These are phyloP conservation scores for Chloranthus sessilifolius DNA, from an alignment of 164 flowering plant genomes.

Conservation along the genomic window DNA sequence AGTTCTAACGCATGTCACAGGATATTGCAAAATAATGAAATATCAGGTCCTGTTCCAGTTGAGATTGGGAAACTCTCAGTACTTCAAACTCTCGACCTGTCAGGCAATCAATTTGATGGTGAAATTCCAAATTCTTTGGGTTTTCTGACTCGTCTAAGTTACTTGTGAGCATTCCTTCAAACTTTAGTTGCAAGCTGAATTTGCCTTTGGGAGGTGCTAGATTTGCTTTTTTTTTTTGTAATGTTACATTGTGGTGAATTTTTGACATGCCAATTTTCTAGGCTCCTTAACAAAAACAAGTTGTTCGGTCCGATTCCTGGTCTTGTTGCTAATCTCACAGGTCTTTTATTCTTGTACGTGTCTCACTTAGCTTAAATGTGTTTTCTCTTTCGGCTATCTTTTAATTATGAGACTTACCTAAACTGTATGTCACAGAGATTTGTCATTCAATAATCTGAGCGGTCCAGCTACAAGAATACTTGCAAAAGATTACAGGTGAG, in stretches of 20 bases:
- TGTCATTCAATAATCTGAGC: constrained; percentile 85
- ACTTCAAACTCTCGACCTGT: constrained; percentile 82
- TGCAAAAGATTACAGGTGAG: constrained; percentile 88
- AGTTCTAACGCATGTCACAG: too few relatives aligned
- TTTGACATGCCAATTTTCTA: constrained; percentile 28
- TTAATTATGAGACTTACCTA: not conserved
- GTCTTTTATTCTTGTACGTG: constrained; percentile 92
- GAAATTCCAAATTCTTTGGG: constrained; percentile 86
- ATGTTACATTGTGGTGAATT: constrained; percentile 8
- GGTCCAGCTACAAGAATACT: constrained; percentile 76
- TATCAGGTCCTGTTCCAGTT: constrained; percentile 65
- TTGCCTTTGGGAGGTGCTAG: not conserved
- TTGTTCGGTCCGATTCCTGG: constrained; percentile 74
- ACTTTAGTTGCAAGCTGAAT: not conserved
- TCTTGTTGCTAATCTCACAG: constrained; percentile 65
- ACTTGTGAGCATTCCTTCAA: constrained; percentile 56
- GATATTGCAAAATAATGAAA: constrained; percentile 80
- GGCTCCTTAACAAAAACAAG: constrained; percentile 77
- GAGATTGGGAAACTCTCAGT: constrained; percentile 79
- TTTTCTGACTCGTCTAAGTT: constrained; percentile 53
- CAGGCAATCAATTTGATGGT: constrained; percentile 75
- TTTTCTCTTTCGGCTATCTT: not conserved
- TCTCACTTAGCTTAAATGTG: constrained; percentile 5
- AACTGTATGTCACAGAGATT: constrained; percentile 51
- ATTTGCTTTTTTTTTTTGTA: not conserved